These are phyloP conservation scores for Pseudocercospora musae DNA, from an alignment of 2,329 filamentous ascomycete species.

Conservation along the genomic window DNA sequence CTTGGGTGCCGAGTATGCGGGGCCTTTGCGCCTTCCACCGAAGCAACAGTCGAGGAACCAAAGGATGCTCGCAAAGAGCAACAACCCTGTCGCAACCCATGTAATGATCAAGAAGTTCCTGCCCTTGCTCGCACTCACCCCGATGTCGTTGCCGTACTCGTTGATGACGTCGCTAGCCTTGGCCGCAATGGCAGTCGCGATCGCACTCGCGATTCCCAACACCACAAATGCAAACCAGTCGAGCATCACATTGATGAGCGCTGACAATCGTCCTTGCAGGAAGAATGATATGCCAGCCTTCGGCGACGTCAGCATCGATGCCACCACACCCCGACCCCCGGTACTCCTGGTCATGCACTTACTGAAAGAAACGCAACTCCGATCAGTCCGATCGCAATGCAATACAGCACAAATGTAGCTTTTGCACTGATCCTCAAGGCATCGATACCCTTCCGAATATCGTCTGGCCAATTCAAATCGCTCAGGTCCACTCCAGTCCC, in stretches of 20 bases:
- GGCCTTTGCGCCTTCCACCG: constrained; percentile 6
- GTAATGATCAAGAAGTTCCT: constrained; percentile 57
- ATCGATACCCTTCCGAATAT: constrained; percentile 53
- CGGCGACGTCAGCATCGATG: not conserved
- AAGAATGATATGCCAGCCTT: constrained; percentile 45
- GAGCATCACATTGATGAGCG: constrained; percentile 50
- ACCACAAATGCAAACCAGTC: constrained; percentile 53
- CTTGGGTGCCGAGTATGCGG: not conserved
- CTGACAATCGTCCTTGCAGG: constrained; percentile 43
- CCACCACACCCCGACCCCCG: not conserved
- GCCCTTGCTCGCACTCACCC: constrained; percentile 51
- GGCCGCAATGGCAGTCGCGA: constrained; percentile 61
- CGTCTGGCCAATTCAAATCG: constrained; percentile 55
- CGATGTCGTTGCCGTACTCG: constrained; percentile 49
- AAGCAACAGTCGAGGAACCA: constrained; percentile 29
- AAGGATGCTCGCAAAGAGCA: constrained; percentile 28
- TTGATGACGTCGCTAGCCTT: constrained; percentile 55
- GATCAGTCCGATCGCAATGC: constrained; percentile 54
- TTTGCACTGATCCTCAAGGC: constrained; percentile 50
- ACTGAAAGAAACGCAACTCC: constrained; percentile 48
- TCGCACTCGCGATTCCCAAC: constrained; percentile 70
- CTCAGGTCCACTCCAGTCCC: constrained; percentile 47
- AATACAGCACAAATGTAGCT: constrained; percentile 58
- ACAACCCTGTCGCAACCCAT: constrained; percentile 52
- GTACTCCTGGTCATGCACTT: not conserved